Evolutionary conservation across 225 moss, liverwort and hornwort genomes (phyloP), one percentile per base, ranked within the genome.

Genomic region (Physcomitrellopsis africana): DNA sequence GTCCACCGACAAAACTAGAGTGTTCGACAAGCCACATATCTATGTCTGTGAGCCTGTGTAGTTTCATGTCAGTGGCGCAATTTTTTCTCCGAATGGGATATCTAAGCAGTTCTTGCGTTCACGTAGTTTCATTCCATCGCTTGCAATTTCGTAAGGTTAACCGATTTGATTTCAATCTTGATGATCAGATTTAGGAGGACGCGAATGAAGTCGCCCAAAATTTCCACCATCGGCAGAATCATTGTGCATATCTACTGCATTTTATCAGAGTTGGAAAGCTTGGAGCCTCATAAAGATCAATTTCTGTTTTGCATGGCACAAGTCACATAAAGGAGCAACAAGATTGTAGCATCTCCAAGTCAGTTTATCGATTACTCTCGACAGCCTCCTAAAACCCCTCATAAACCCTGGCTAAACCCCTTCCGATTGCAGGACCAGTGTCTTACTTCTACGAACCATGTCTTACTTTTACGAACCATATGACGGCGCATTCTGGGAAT

Each of bases 401-500:
- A 51, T 37, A 37, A 37, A 37, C 32, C 32, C 32, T 4, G 32
- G 55, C 8, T 53, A 68, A 85, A 76, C 75, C 63, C 32, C 85
- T 76, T 51, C 61, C 18, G 13, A 7, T 14, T 56, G 53, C 26
- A 52, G 68, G 51, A 45, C 1, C 15, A 60, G 32, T 37, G 32
- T 37, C 32, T 5, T 37, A 37, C 7, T 37, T 37, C 32, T 37
- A 4, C 4, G 61, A 78, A 19, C 7, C 18, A 44, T 24, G 52
- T 14, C 13, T 13, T 19, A 22, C 46, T 20, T 69, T 6, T 13
- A 4, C 74, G 56, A 68, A 66, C 83, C 52, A 11, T 64, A 59
- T 45, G 75, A 58, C 42, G n/a, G 53, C 44, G 71, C 67, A 45
- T 76, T 19, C 65, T 46, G 70, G 45, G 70, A 75, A 12, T 69